Percentiles rank a stretch among this genome's conserved stretches.
phyloP scores from a whole-genome alignment of 805 yeast species.

The Myxozyma sirexii region DNA sequence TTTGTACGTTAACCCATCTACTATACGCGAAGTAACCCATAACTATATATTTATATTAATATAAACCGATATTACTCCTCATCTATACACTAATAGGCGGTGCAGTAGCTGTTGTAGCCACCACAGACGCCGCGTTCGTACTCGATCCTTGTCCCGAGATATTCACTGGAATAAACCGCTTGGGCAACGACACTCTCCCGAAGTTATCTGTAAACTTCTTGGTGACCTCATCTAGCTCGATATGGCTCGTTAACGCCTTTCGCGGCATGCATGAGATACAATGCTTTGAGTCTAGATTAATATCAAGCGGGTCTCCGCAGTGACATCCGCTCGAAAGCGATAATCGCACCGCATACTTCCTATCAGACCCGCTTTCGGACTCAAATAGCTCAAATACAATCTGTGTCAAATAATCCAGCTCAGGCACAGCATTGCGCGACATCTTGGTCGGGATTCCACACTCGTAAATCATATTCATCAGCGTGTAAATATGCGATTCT shows the following conservation, averaged over 20 bases:
- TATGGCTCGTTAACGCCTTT: slow-evolving; percentile 84
- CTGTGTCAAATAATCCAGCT: slow-evolving; percentile 91
- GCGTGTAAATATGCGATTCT: slow-evolving; percentile 93
- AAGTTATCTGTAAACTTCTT: slow-evolving; percentile 81
- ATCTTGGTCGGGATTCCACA: slow-evolving; percentile 93
- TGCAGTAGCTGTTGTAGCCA: slow-evolving; percentile 9
- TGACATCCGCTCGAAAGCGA: slow-evolving; percentile 98
- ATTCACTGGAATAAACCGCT: slow-evolving; percentile 69
- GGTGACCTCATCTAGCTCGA: slow-evolving; percentile 86
- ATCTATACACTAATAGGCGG: slow-evolving; percentile 10
- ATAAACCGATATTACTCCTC: not conserved
- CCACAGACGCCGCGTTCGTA: slow-evolving; percentile 8
- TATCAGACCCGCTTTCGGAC: slow-evolving; percentile 46
- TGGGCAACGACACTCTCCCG: slow-evolving; percentile 84
- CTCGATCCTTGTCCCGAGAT: slow-evolving; percentile 43
- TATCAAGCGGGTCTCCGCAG: slow-evolving; percentile 96
- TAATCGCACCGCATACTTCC: slow-evolving; percentile 85
- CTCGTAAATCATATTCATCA: slow-evolving; percentile 86
- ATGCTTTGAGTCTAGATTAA: slow-evolving; percentile 92
- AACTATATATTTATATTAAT: no score
- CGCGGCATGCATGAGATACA: slow-evolving; percentile 95
- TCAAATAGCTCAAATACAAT: slow-evolving; percentile 93
- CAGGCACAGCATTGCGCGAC: slow-evolving; percentile 93
- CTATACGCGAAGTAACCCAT: no score
- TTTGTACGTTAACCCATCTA: no score